These are phyloP conservation scores for Vaccinium vitisidaea DNA, from an alignment of 148 eudicot species.

Conservation along the genomic window DNA sequence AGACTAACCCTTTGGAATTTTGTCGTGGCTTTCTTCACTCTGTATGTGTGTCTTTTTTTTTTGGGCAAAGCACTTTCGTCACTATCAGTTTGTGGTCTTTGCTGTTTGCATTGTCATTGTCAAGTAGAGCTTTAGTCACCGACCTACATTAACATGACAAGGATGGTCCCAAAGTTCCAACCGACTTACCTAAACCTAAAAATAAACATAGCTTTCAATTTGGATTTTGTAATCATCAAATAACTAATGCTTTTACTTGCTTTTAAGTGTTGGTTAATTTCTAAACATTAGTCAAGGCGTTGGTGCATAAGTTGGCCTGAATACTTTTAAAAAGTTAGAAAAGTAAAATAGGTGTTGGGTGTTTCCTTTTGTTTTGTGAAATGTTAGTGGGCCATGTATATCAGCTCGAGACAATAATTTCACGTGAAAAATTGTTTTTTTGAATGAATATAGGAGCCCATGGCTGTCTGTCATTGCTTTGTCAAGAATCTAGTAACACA, in stretches of 20 bases:
- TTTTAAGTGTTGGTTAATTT: too few relatives aligned
- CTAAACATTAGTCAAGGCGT: too few relatives aligned
- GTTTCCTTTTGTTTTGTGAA: neutral
- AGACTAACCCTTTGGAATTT: too few relatives aligned
- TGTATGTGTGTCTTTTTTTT: neutral
- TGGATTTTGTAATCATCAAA: neutral
- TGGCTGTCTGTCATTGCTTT: neutral
- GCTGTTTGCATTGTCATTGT: conserved; percentile 10
- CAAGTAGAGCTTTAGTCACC: neutral
- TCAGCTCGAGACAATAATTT: neutral
- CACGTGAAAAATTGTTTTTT: neutral
- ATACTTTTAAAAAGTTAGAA: neutral
- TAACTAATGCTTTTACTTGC: neutral
- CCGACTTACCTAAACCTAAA: neutral
- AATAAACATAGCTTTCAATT: neutral
- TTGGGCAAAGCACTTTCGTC: neutral
- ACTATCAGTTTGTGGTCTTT: neutral
- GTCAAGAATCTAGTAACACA: neutral
- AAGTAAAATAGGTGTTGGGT: neutral
- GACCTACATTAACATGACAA: conserved; percentile 4
- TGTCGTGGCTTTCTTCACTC: neutral
- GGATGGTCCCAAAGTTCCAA: neutral
- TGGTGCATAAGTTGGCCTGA: too few relatives aligned
- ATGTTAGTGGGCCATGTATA: neutral
- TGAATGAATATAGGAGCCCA: neutral